These are phyloP conservation scores for Ambrosia trifida DNA, from an alignment of 129 eudicot species.

Conservation along the genomic window DNA sequence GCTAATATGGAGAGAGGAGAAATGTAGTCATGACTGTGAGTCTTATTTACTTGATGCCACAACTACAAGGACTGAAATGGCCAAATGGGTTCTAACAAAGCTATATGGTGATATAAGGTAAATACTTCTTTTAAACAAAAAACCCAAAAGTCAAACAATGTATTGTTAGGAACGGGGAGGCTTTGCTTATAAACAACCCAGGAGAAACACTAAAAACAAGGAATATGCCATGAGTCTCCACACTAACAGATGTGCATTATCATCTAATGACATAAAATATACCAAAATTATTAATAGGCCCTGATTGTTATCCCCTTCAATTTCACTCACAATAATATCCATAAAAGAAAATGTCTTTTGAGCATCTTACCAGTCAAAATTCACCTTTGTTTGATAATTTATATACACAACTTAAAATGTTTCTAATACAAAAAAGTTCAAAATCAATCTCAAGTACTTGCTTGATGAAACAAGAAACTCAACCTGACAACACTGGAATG, in stretches of 20 bases:
- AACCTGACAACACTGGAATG: neutral
- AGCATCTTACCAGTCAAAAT: neutral
- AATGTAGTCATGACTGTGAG: no score
- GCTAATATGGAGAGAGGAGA: no score
- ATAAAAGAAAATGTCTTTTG: neutral
- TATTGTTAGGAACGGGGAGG: neutral
- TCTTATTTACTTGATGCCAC: no score
- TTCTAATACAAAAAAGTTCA: neutral
- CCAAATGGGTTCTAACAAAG: neutral
- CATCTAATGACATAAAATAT: neutral
- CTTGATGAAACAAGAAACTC: neutral
- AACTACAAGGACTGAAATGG: no score
- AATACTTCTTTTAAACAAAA: neutral
- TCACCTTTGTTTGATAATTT: neutral
- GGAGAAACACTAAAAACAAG: neutral
- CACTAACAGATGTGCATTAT: neutral
- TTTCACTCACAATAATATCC: neutral
- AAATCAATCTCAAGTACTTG: neutral
- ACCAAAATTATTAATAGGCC: neutral
- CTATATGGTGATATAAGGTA: neutral
- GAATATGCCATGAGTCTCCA: neutral
- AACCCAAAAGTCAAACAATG: neutral
- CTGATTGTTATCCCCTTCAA: neutral
- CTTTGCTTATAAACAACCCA: neutral
- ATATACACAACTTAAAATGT: neutral